Base-by-base conservation (phyloP, 805 yeast genomes). In the Candida silvatica region DNA sequence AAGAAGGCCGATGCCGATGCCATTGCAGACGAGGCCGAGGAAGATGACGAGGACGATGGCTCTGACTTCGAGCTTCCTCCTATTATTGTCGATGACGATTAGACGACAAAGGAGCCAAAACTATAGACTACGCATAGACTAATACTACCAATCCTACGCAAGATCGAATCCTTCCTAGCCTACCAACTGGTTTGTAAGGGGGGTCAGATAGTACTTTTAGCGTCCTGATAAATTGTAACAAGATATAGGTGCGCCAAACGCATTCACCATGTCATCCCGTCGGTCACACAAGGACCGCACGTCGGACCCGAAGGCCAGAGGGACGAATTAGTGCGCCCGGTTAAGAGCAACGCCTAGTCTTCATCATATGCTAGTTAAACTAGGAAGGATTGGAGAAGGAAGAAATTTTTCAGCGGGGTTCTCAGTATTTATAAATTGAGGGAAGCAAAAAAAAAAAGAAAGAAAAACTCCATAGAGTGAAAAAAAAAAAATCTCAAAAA, bases 351-450 rank as follows among this genome's bases (percentile, higher is more conserved):
- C 73, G 77, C 77, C 69, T 67, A 69, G 73, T 59, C 61, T 66
- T 72, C 79, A 72, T 72, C 79, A 72, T 69, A 46, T 61, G 56
- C 49, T 64, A 61, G 69, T 68, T 71, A 72, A 72, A 76, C 71
- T 71, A 74, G 79, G 74, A 72, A 76, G 79, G 69, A 65, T 70
- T 70, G 66, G 58, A 56, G 54, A 52, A 51, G 38, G 44, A 40
- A 41, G 43, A 37, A 35, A 25, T 31, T 6, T 15, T 28, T 6
- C 18, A 6, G 31, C 20, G 19, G 18, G 17, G 8, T 9, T 16
- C 8, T 6, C 22, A 11, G 20, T 15, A 12, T 15, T 29, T 29
- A 29, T 17, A 18, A 7, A 6, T 9, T 16, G 18, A 29, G 15
- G 20, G 16, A 3, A 14, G 29, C 3, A 17, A 2, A 28, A 14